Percentiles rank a stretch among this genome's conserved stretches.
Conservation (phyloP, 225 moss, liverwort and hornwort genomes). For the Polytrichum formosum region DNA sequence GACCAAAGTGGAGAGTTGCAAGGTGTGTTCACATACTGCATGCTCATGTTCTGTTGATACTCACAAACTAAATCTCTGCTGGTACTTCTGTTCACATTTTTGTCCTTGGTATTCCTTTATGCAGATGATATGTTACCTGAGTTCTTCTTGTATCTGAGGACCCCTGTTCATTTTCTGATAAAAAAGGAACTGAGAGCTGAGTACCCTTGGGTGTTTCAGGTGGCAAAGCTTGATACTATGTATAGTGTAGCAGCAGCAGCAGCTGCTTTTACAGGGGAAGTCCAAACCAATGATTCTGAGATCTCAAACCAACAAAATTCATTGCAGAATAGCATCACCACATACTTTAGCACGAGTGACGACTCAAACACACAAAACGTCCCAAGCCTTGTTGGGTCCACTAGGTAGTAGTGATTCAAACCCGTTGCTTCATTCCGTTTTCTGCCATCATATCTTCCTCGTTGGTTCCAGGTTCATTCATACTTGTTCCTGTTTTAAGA, state of each 20-base stretch:
- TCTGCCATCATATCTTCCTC: too few species aligned
- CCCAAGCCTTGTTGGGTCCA: constrained; percentile 53
- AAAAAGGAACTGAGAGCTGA: neutral
- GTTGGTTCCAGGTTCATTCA: neutral
- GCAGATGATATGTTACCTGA: too few species aligned
- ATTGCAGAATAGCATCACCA: constrained; percentile 46
- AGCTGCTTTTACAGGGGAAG: constrained; percentile 35
- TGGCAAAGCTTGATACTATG: constrained; percentile 88
- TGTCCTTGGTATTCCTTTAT: too few species aligned
- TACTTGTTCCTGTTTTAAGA: neutral
- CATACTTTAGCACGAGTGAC: constrained; percentile 55
- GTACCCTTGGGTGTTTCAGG: constrained; percentile 29
- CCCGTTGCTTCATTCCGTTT: neutral
- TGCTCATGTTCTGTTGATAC: too few species aligned
- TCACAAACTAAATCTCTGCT: too few species aligned
- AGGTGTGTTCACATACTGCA: constrained; percentile 30
- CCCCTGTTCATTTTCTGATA: too few species aligned
- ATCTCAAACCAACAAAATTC: constrained; percentile 53
- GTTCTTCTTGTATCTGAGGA: too few species aligned
- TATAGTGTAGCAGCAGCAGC: constrained; percentile 64
- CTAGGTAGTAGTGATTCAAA: constrained; percentile 45
- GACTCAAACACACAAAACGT: constrained; percentile 13
- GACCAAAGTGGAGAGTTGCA: constrained; percentile 72
- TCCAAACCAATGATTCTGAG: constrained; percentile 22
- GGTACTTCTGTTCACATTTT: too few species aligned